Evolutionary conservation across 2,329 filamentous ascomycete species (phyloP).

Genomic region (Xylariaceae sp.): DNA sequence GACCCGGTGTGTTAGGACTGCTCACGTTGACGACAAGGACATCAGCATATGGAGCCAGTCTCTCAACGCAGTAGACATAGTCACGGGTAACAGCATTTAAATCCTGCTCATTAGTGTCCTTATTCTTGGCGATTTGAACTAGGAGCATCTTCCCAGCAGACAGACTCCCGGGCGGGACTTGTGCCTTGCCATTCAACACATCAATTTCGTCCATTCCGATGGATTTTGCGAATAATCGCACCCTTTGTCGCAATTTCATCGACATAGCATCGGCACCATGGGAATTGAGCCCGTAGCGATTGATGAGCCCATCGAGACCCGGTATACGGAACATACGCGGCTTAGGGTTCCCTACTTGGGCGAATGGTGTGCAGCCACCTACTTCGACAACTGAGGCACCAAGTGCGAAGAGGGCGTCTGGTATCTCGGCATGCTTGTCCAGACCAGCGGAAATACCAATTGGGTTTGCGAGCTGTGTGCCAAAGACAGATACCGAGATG

Average conservation of each 20-base stretch:
- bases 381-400: conserved; percentile 89
- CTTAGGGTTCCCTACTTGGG: conserved; percentile 83
- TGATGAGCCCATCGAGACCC: conserved; percentile 83
- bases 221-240: conserved; percentile 72
- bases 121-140: conserved; percentile 97
- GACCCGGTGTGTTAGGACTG: conserved; percentile 90
- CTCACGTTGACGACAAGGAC: conserved; percentile 98
- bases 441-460: conserved; percentile 94
- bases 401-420: conserved; percentile 77
- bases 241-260: conserved; percentile 70
- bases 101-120: conserved; percentile 80
- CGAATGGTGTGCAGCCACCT: conserved; percentile 82
- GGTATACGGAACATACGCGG: conserved; percentile 87
- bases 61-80: conserved; percentile 86
- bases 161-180: conserved; percentile 80
- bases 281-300: conserved; percentile 93
- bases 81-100: conserved; percentile 75
- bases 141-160: conserved; percentile 72
- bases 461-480: conserved; percentile 74
- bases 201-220: conserved; percentile 68
- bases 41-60: conserved; percentile 84
- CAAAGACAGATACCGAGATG: conserved; percentile 63
- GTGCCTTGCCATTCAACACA: conserved; percentile 74
- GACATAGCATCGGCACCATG: conserved; percentile 86
- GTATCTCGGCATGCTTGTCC: conserved; percentile 90